phyloP scores from a whole-genome alignment of 2,329 filamentous ascomycete species.

The Talaromyces sp. region DNA sequence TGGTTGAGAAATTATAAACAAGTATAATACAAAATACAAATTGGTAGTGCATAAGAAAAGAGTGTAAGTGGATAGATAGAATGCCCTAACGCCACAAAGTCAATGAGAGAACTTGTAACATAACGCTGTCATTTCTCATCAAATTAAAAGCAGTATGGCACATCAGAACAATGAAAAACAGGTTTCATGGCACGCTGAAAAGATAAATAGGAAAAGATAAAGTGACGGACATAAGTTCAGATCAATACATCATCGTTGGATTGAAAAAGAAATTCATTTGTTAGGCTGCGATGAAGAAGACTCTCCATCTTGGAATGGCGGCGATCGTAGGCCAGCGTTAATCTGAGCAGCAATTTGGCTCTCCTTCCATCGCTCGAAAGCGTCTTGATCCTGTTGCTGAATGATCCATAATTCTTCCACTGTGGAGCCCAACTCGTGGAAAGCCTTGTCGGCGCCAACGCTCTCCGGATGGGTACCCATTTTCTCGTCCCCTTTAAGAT shows the following conservation, averaged over 20 bases:
- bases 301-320: constrained; percentile 11
- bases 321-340: constrained; percentile 36
- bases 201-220: neutral
- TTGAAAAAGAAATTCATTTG: neutral
- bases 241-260: neutral
- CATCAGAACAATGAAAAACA: neutral
- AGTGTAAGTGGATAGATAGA: neutral
- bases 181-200: neutral
- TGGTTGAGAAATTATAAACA: neutral
- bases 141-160: neutral
- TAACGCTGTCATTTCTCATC: constrained; percentile 14
- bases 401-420: constrained; percentile 45
- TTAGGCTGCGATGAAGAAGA: neutral
- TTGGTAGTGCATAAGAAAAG: neutral
- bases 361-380: constrained; percentile 43
- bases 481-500: constrained; percentile 38
- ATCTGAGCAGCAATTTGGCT: constrained; percentile 47
- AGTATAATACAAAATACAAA: neutral
- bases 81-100: neutral
- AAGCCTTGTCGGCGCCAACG: constrained; percentile 38
- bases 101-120: neutral
- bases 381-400: constrained; percentile 42
- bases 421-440: constrained; percentile 43
- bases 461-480: constrained; percentile 39
- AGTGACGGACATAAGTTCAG: neutral